Evolutionary conservation across 768 basidiomycete species (phyloP), one percentile per base, ranked within the genome.

Genomic region (Lyophyllum atratum): DNA sequence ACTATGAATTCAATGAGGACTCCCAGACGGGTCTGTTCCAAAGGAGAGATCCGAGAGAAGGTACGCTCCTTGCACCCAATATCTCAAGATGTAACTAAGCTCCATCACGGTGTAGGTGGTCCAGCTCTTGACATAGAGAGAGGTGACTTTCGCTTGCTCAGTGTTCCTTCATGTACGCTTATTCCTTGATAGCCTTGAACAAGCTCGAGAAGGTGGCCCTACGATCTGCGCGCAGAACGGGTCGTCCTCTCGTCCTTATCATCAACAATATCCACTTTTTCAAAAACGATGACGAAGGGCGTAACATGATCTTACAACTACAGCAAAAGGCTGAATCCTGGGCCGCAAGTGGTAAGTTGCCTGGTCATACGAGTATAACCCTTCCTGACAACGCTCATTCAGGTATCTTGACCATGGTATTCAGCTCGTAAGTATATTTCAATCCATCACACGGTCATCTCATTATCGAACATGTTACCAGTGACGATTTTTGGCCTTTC

Each of bases 131-230:
- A 93, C 64, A 85, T 94, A 44, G 92, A 92, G 70, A 79, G 93
- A 73, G 89, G 90, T 86, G 62, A 54, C 49, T 37, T 31, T 8
- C 40, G 22, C 29, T 28, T 54, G 54, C 29, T 58, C 43, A 33
- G 19, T 54, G 47, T 24, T 51, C n/a, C 19, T 14, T 21, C 40
- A 24, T 29, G 4, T n/a, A 28, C 29, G 17, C 40, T 65, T 11
- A 57, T 17, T 14, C 6, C n/a, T 9, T 7, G 19, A 19, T 22
- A 86, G 92, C 89, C 4, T 63, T 93, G 71, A 92, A 88, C 69
- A 95, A 95, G 67, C 76, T 92, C 2, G 86, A 92, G 69, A 93
- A 95, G 67, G 92, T 94, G 24, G 93, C 93, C 0, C 77, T 96
- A 54, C 73, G 82, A 37, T 82, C 78, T 63, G 78, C 87, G 37